A percentile compares a stretch with the other conserved stretches of the same genome.
Conservation (phyloP, 1,284 basidiomycete species). For the Puccinia coronata region DNA sequence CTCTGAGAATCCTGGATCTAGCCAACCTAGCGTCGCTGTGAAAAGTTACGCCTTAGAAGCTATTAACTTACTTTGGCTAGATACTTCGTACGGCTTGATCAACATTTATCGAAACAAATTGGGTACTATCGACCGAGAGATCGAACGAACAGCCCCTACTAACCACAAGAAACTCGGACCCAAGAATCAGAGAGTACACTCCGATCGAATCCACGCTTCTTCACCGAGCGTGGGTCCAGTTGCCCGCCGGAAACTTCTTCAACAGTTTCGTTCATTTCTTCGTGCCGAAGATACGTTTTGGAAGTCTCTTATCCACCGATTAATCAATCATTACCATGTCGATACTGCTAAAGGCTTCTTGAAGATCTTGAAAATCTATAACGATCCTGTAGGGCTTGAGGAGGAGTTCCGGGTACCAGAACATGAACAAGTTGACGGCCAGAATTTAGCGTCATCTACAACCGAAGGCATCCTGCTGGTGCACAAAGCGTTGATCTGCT, state of each 20-base stretch:
- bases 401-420: background rate
- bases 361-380: slow-evolving; percentile 65
- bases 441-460: background rate
- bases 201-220: slow-evolving; percentile 46
- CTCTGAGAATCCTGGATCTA: slow-evolving; percentile 30
- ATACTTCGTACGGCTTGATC: slow-evolving; percentile 85
- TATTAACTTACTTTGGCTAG: slow-evolving; percentile 84
- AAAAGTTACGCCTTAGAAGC: slow-evolving; percentile 59
- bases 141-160: slow-evolving; percentile 52
- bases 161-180: slow-evolving; percentile 44
- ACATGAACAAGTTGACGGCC: slow-evolving; percentile 54
- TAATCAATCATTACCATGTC: slow-evolving; percentile 69
- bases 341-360: slow-evolving; percentile 67
- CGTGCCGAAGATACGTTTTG: slow-evolving; percentile 85
- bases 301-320: slow-evolving; percentile 71
- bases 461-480: slow-evolving; percentile 62
- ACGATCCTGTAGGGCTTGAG: slow-evolving; percentile 52
- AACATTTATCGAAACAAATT: slow-evolving; percentile 77
- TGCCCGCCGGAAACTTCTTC: slow-evolving; percentile 79
- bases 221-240: slow-evolving; percentile 64
- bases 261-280: slow-evolving; percentile 81
- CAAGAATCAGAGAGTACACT: slow-evolving; percentile 44
- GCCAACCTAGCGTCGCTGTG: slow-evolving; percentile 5
- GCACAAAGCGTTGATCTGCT: slow-evolving; percentile 83
- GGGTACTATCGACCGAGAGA: slow-evolving; percentile 65